Evolutionary conservation across 2,329 filamentous ascomycete genomes (phyloP), one percentile per base, ranked within the genome.

Genomic region (Arachnopeziza araneosa): DNA sequence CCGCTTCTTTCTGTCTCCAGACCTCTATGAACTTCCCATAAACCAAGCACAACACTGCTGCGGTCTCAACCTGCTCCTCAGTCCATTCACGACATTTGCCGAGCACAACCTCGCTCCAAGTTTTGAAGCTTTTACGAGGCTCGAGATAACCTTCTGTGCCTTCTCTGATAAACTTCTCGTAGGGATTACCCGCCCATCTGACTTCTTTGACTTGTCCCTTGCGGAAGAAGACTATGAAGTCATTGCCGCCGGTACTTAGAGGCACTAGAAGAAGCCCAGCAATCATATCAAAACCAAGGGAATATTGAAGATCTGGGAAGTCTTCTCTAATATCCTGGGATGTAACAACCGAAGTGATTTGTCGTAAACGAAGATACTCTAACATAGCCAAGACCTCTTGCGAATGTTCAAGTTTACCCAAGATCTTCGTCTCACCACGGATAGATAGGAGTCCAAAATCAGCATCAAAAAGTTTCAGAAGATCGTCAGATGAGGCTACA

Each of bases 201-300:
- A 90, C 90, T 74, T 91, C 88, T 69, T 83, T 88, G 24, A 85
- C 71, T 68, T 93, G 90, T 0, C 87, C 86, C 65, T 82, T 87
- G 17, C 92, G 84, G 75, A 96, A 95, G 71, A 96, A 96, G 0
- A 92, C 89, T 52, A 96, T 96, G 67, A 96, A 96, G 67, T 96
- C 92, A 30, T 79, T 79, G 0, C 92, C 92, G 1, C 84, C 84
- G 0, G 83, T 79, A 19, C 89, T 93, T 1, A 96, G 76, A 0
- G 92, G 92, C 0, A 96, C 91, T 57, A 96, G 86, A 0, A 96
- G 76, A 54, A 96, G 74, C 0, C 92, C 92, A 0, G 91, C 89
- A 60, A 96, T 84, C 22, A 86, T 77, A 60, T 86, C 81, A 69
- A 96, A 95, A 0, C 92, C 91, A 0, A 91, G 91, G 0, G 83